A percentile compares a stretch with the other conserved stretches of the same genome.
phyloP scores from a whole-genome alignment of 2,329 filamentous ascomycete genomes.

The Triangularia setosa region DNA sequence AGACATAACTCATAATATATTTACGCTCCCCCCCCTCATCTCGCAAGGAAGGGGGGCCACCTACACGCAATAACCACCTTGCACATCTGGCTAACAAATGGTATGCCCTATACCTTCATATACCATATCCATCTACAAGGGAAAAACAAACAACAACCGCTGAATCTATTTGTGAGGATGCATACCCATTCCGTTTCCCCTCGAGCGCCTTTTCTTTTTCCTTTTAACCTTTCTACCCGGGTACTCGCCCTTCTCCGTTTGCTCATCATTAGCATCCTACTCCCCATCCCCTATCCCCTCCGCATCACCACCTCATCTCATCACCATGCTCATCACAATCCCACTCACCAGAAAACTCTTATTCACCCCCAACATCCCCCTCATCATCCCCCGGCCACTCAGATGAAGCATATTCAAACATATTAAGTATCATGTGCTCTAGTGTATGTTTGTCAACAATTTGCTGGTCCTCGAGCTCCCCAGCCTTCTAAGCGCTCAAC shows the following conservation, averaged over 20 bases:
- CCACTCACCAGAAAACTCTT: too few species aligned
- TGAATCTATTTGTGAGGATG: not conserved
- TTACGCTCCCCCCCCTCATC: not conserved
- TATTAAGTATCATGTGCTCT: not conserved
- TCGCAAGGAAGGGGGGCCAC: not conserved
- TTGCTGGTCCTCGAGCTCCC: not conserved
- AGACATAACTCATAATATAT: not conserved
- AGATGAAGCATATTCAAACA: not conserved
- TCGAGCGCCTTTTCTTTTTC: not conserved
- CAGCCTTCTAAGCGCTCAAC: slow-evolving; percentile 29
- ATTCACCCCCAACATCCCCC: too few species aligned
- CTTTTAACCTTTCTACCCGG: not conserved
- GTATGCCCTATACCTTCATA: not conserved
- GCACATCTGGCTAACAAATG: not conserved
- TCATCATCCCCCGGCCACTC: not conserved
- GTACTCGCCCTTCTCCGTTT: not conserved
- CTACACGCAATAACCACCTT: not conserved
- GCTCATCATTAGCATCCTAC: not conserved
- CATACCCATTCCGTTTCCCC: not conserved
- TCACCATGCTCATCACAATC: too few species aligned
- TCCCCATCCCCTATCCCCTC: not conserved
- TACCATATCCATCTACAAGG: not conserved
- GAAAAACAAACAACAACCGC: not conserved
- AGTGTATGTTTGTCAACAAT: not conserved
- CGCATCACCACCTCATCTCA: not conserved